Base-by-base conservation (phyloP, 2,329 filamentous ascomycete genomes). In the Pezicula rhizophila region DNA sequence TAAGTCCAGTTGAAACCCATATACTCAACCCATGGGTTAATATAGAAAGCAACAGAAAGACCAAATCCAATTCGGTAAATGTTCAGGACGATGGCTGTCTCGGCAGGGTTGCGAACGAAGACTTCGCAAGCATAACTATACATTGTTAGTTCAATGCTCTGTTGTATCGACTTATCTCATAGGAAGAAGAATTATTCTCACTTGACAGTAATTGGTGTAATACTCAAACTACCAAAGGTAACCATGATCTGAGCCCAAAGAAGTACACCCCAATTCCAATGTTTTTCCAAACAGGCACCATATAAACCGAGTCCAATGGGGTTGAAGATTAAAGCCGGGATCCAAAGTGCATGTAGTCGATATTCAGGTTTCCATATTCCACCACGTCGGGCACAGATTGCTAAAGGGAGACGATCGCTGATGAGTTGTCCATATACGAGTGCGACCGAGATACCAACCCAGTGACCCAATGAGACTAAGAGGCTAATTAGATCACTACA, bases 291-390 rank as follows among this genome's bases (percentile, higher is more conserved):
- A 1, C 61, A 62, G 1, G 65, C 64, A 8, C 70, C 70, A 20
- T 66, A 67, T 11, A 71, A 49, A 11, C 66, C 66, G 15, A 69
- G 55, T 2, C 64, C 65, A 8, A 68, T 52, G 2, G 64, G 61
- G 35, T 56, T 59, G n/a, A 61, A 53, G 12, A 69, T 52, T 10
- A 68, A 50, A 11, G 58, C 57, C 2, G 62, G 62, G 2, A 64
- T 52, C 50, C 58, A 62, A 2, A 67, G 50, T 8, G 58, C 51
- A 45, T 65, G 59, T 12, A 71, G 63, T 10, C 69, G 63, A 48
- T 68, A 69, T 52, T 71, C 69, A 7, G 68, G 64, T 34, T 64
- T 64, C 69, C 68, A 71, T 26, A 55, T 53, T 5, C 65, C 66
- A 34, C 56, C 56, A 37, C 42, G 46, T 2, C 54, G 46, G 11